These are phyloP conservation scores for Asterochloris erici DNA, from an alignment of 139 green algal species.

Conservation along the genomic window DNA sequence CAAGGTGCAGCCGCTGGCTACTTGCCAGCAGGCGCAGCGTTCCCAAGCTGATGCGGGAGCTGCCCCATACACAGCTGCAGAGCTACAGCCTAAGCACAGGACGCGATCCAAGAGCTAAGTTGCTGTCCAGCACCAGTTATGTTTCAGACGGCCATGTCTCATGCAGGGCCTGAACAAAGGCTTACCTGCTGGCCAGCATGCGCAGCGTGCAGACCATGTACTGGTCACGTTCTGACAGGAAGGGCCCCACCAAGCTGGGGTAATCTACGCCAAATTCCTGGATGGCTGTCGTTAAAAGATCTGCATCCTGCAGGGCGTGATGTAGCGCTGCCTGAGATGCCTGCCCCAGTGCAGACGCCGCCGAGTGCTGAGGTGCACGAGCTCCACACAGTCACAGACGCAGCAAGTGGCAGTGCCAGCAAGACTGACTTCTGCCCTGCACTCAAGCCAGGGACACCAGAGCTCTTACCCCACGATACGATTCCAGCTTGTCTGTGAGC, in stretches of 20 bases:
- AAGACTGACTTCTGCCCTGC: not conserved
- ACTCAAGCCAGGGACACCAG: not conserved
- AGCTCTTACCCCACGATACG: not conserved
- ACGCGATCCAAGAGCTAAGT: no score
- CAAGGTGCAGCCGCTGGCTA: no score
- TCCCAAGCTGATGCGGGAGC: no score
- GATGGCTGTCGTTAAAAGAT: constrained; percentile 41
- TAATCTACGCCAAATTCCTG: constrained; percentile 43
- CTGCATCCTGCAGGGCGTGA: constrained; percentile 33
- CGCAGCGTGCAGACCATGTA: constrained; percentile 21
- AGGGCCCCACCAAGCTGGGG: constrained; percentile 33
- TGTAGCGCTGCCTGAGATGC: no score
- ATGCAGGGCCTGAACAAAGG: not conserved
- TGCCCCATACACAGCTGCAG: no score
- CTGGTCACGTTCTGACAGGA: constrained; percentile 40
- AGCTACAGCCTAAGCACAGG: no score
- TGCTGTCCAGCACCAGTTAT: no score
- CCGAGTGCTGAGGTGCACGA: no score
- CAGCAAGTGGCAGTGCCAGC: not conserved
- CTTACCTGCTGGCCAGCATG: not conserved
- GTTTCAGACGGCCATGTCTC: no score
- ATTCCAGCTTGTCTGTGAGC: not conserved
- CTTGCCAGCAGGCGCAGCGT: no score
- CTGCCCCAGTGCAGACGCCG: no score
- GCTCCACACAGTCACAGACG: not conserved